Evolutionary conservation across 1,139 yeast species (phyloP).

Genomic region (Hansenula sp.): DNA sequence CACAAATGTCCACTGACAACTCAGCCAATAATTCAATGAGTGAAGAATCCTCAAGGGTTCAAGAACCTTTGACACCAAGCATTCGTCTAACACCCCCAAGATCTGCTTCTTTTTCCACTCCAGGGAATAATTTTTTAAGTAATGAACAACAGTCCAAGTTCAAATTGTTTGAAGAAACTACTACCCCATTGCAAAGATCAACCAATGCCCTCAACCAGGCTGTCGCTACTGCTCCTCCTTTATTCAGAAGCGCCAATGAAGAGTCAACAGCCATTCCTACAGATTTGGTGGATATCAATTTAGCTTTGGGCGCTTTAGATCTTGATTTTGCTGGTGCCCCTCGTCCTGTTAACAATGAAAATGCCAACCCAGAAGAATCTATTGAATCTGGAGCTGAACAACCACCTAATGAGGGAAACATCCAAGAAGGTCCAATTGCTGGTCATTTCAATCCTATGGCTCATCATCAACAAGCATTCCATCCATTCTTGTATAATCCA

Average conservation of each 20-base stretch:
- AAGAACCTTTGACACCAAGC: constrained; percentile 8
- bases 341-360: too few species aligned
- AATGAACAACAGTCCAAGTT: constrained; percentile 27
- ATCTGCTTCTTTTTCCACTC: constrained; percentile 12
- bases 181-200: constrained; percentile 21
- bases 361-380: neutral
- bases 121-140: constrained; percentile 5
- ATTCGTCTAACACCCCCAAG: constrained; percentile 9
- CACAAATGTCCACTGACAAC: constrained; percentile 8
- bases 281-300: constrained; percentile 19
- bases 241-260: constrained; percentile 13
- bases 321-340: constrained; percentile 13
- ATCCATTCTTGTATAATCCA: constrained; percentile 19
- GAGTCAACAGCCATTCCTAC: constrained; percentile 8
- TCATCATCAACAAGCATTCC: constrained; percentile 20
- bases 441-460: neutral
- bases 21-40: constrained; percentile 13
- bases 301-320: constrained; percentile 21
- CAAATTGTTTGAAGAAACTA: constrained; percentile 24
- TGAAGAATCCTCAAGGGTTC: constrained; percentile 8
- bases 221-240: constrained; percentile 21
- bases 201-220: constrained; percentile 13
- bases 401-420: too few species aligned
- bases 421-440: constrained; percentile 5
- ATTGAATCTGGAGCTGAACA: constrained; percentile 7